Base-by-base conservation (phyloP, 108 stramenopile species). In the Cyclostephanos tholiformis region DNA sequence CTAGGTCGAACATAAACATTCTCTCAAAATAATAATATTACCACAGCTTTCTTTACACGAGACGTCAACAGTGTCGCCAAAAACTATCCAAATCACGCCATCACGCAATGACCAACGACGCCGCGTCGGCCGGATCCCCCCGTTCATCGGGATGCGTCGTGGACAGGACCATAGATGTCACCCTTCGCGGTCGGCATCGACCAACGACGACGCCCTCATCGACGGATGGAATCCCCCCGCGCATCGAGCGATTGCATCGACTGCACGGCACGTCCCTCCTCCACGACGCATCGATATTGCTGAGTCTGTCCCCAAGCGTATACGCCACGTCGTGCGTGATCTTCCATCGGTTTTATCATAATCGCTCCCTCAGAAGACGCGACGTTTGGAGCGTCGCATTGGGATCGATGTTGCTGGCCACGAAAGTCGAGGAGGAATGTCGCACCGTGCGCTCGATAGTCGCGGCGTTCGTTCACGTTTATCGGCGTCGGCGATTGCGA, bases 341-440 rank as follows among this genome's bases (percentile, higher is more conserved):
- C 12, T 89, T 94, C 65, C 93, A 94, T 66, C 86, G 90, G 7
- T 83, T 84, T 56, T 94, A 77, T 72, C 91, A 91, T 60, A 72
- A 71, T 30, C 55, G 58, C 19, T 91, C 93, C 0, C 73, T 94
- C 20, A 52, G 32, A 0, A 63, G 82, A 38, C 62, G 70, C 32
- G 79, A 85, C 58, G 90, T 90, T 2, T 94, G 93, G 93, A 88
- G 88, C 65, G 77, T 81, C 4, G 86, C 93, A 22, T 66, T 90
- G 84, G 90, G 82, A 20, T 80, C 79, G n/a, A 67, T 75, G 12
- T 65, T 94, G 25, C 63, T 94, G 41, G 85, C 89, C 0, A 62
- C 76, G 65, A 94, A 94, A 66, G 65, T 91, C 1, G 88, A 91
- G 60, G 93, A 94, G 59, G 84, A 87, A 51, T 67, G 86, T 2